These are phyloP conservation scores for Perilla frutescens DNA, from an alignment of 257 asterid genomes.

Conservation along the genomic window DNA sequence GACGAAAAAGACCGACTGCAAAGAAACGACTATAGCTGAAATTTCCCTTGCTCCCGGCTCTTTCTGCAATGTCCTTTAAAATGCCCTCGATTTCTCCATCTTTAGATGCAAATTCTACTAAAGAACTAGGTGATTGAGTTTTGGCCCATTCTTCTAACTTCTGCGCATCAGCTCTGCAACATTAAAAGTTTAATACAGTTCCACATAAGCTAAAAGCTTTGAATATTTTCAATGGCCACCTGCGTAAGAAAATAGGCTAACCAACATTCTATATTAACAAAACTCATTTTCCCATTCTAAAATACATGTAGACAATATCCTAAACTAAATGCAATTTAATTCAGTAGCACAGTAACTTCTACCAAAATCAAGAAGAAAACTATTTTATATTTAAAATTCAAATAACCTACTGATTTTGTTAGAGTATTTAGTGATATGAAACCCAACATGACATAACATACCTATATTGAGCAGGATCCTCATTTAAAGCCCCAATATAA, in stretches of 20 bases:
- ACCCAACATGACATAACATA: constrained; percentile 31
- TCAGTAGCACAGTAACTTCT: not conserved
- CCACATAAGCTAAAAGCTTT: not conserved
- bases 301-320: not conserved
- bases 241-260: not conserved
- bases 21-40: constrained; percentile 94
- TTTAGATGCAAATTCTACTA: constrained; percentile 76
- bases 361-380: no score
- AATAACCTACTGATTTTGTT: no score
- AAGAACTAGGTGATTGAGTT: constrained; percentile 63
- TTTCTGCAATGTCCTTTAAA: constrained; percentile 77
- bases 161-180: constrained; percentile 76
- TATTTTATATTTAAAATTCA: no score
- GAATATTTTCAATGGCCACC: not conserved
- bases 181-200: constrained; percentile 3
- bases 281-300: not conserved
- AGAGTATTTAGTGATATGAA: not conserved
- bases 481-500: constrained; percentile 75
- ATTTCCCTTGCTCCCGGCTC: constrained; percentile 69
- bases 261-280: not conserved
- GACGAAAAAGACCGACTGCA: constrained; percentile 93
- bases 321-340: not conserved
- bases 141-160: constrained; percentile 95
- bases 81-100: constrained; percentile 82
- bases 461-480: constrained; percentile 92